phyloP scores from a whole-genome alignment of 1,284 basidiomycete genomes.

The Microbotryum silenes-acaulis region DNA sequence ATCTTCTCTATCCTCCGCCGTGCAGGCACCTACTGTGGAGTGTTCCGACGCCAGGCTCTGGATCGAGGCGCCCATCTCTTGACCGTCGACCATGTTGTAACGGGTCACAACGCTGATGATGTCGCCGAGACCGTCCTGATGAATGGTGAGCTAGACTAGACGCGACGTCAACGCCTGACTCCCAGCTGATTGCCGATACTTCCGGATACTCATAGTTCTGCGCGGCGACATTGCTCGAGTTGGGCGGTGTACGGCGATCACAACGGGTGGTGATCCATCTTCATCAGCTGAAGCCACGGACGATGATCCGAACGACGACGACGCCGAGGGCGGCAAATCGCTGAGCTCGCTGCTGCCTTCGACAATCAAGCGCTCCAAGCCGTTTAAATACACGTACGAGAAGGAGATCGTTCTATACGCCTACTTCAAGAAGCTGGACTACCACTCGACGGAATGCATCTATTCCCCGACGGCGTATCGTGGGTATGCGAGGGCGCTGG shows the following conservation, averaged over 20 bases:
- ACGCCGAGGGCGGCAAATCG: slow-evolving; percentile 12
- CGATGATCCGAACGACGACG: slow-evolving; percentile 25
- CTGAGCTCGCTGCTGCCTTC: slow-evolving; percentile 44
- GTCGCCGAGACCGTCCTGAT: slow-evolving; percentile 97
- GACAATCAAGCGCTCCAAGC: slow-evolving; percentile 92
- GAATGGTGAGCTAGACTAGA: slow-evolving; percentile 64
- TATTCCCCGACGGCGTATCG: slow-evolving; percentile 93
- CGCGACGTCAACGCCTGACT: neutral
- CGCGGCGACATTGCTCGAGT: slow-evolving; percentile 92
- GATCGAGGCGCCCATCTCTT: slow-evolving; percentile 86
- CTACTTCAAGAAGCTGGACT: slow-evolving; percentile 58
- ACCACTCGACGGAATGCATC: slow-evolving; percentile 98
- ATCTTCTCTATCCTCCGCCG: too few species aligned
- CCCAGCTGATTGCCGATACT: neutral
- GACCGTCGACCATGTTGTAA: slow-evolving; percentile 94
- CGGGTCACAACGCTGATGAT: slow-evolving; percentile 98
- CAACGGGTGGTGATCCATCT: slow-evolving; percentile 59
- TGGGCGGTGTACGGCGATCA: slow-evolving; percentile 87
- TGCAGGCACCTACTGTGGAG: slow-evolving; percentile 83
- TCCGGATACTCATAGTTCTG: slow-evolving; percentile 58
- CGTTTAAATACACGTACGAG: slow-evolving; percentile 97
- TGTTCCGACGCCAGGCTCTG: slow-evolving; percentile 90
- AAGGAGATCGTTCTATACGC: slow-evolving; percentile 94
- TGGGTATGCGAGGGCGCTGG: slow-evolving; percentile 84
- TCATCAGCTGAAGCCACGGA: neutral